Conservation (phyloP, 805 yeast species). For the Spathaspora gorwiae region DNA sequence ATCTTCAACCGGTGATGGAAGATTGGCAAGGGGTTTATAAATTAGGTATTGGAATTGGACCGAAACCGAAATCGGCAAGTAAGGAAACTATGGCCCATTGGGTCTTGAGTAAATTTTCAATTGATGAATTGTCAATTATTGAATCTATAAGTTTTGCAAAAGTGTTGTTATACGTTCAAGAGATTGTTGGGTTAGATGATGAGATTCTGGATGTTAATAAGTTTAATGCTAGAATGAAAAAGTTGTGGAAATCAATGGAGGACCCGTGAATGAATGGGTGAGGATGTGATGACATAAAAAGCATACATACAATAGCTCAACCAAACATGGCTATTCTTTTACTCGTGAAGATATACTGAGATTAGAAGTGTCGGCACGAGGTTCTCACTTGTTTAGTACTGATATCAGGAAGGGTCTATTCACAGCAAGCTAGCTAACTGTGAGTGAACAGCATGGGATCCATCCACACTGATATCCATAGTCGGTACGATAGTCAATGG, state of each 20-base stretch:
- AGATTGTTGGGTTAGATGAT: conserved; percentile 15
- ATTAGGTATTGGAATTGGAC: conserved; percentile 40
- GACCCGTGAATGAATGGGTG: no score
- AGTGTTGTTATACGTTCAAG: conserved; percentile 16
- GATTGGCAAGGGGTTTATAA: conserved; percentile 15
- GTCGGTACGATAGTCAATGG: no score
- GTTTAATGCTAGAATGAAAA: conserved; percentile 17
- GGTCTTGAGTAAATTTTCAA: conserved; percentile 35
- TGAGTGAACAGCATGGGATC: no score
- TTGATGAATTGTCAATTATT: conserved; percentile 17
- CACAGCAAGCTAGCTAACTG: no score
- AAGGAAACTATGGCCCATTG: conserved; percentile 33
- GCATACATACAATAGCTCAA: no score
- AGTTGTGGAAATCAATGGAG: conserved; percentile 2
- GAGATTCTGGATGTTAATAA: conserved; percentile 21
- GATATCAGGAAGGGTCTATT: no score
- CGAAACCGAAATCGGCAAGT: conserved; percentile 34
- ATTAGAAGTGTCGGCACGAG: no score
- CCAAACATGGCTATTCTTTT: no score
- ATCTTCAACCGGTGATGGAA: conserved; percentile 13
- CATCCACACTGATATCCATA: no score
- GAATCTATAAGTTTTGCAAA: conserved; percentile 11
- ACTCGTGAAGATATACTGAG: no score
- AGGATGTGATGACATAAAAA: no score
- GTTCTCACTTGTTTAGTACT: no score